Evolutionary conservation across 371 early-diverging fungal species (phyloP).

Genomic region (Zopfochytrium polystomum): DNA sequence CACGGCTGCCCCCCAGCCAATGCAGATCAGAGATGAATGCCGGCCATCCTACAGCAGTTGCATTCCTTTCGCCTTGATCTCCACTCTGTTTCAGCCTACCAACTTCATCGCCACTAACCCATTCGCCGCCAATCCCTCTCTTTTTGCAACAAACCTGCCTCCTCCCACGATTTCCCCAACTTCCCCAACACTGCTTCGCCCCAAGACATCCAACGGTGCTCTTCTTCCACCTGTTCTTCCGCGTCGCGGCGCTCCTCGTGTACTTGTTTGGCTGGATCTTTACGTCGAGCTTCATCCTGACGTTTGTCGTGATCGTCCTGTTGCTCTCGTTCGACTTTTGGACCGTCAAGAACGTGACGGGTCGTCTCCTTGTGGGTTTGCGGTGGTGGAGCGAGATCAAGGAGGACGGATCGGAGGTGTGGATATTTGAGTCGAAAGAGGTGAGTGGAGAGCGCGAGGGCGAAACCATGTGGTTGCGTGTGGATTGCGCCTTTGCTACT

Average conservation of each 20-base stretch:
- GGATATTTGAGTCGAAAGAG: constrained; percentile 93
- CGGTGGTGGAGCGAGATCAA: constrained; percentile 98
- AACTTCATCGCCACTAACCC: not conserved
- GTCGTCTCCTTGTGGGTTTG: constrained; percentile 89
- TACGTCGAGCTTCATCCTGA: constrained; percentile 79
- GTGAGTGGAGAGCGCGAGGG: not conserved
- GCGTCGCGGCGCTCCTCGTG: constrained; percentile 69
- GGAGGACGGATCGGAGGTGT: constrained; percentile 86
- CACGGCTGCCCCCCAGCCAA: not conserved
- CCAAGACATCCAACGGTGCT: constrained; percentile 86
- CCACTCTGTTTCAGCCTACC: not conserved
- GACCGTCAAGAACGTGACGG: constrained; percentile 97
- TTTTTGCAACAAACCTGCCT: not conserved
- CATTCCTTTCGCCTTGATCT: not conserved
- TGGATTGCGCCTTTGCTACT: not conserved
- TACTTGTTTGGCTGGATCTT: constrained; percentile 79
- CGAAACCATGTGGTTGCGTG: not conserved
- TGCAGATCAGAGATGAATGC: not conserved
- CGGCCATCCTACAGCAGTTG: not conserved
- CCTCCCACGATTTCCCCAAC: constrained; percentile 12
- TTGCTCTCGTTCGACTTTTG: constrained; percentile 95
- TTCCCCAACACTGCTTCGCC: constrained; percentile 1
- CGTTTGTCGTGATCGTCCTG: constrained; percentile 87
- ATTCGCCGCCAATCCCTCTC: not conserved
- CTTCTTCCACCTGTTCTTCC: constrained; percentile 85